Evolutionary conservation across 1,284 basidiomycete species (phyloP).

Genomic region (Irpex sp.): DNA sequence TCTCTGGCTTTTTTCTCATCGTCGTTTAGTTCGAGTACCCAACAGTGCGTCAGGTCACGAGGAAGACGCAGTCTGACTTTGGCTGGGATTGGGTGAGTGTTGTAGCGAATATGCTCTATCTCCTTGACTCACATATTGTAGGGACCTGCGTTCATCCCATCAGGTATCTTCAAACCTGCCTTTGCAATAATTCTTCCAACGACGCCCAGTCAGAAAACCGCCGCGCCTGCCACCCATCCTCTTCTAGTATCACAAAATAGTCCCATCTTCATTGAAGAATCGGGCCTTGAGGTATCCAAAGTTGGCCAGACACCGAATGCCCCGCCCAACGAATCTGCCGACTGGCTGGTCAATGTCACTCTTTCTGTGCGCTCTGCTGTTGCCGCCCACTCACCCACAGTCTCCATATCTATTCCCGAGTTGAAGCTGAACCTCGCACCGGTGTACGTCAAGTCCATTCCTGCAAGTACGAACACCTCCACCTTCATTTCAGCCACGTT

Average conservation of each 20-base stretch:
- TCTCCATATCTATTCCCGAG: conserved; percentile 46
- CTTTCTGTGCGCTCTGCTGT: conserved; percentile 45
- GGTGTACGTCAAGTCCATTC: conserved; percentile 27
- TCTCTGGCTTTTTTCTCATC: neutral
- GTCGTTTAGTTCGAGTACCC: conserved; percentile 46
- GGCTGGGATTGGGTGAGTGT: conserved; percentile 54
- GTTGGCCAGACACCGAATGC: conserved; percentile 40
- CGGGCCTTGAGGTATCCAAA: conserved; percentile 53
- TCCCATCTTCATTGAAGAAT: conserved; percentile 47
- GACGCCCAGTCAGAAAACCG: conserved; percentile 13
- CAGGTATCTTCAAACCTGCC: conserved; percentile 51
- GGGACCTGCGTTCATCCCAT: conserved; percentile 57
- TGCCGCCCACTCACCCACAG: conserved; percentile 29
- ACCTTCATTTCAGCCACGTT: conserved; percentile 42
- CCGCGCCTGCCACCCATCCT: conserved; percentile 15
- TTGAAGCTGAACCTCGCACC: conserved; percentile 34
- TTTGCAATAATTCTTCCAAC: conserved; percentile 40
- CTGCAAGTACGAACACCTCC: conserved; percentile 27
- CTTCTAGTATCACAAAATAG: conserved; percentile 24
- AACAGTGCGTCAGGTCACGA: conserved; percentile 43
- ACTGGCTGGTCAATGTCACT: conserved; percentile 55
- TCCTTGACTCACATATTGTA: conserved; percentile 16
- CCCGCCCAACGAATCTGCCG: conserved; percentile 39
- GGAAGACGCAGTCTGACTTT: conserved; percentile 54
- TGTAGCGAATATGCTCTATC: neutral